These are phyloP conservation scores for Xylaria venustula DNA, from an alignment of 495 filamentous ascomycete genomes.

Conservation along the genomic window DNA sequence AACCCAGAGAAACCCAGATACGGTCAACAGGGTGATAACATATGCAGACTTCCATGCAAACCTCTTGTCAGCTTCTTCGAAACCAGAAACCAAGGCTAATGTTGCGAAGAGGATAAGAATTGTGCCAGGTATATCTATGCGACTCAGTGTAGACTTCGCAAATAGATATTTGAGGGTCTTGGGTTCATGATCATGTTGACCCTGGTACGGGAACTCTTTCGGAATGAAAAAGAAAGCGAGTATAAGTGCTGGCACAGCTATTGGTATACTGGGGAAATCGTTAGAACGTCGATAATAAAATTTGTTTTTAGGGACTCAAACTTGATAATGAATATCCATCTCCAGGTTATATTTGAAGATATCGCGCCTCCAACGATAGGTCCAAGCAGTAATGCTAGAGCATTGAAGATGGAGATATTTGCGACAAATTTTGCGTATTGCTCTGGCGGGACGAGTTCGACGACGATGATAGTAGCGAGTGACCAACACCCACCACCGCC, in stretches of 20 bases:
- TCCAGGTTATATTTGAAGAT: conserved; percentile 27
- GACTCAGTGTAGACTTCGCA: conserved; percentile 16
- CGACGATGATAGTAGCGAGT: conserved; percentile 45
- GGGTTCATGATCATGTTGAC: neutral
- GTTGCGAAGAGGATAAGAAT: conserved; percentile 23
- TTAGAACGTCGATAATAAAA: neutral
- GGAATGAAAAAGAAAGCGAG: conserved; percentile 35
- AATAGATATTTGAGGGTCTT: conserved; percentile 13
- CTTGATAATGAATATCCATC: conserved; percentile 45
- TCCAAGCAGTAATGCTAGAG: conserved; percentile 41
- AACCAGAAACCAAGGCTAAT: conserved; percentile 29
- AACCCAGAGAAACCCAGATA: conserved; percentile 19
- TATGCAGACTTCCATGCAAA: conserved; percentile 28
- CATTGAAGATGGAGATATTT: conserved; percentile 46
- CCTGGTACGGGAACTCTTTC: conserved; percentile 25
- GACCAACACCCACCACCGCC: conserved; percentile 55
- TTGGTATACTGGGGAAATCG: conserved; percentile 25
- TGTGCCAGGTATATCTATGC: conserved; percentile 28
- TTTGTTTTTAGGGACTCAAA: conserved; percentile 11
- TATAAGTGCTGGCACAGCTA: conserved; percentile 21
- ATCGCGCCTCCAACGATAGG: conserved; percentile 49
- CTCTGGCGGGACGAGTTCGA: conserved; percentile 41
- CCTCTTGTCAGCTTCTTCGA: conserved; percentile 27
- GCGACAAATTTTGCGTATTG: conserved; percentile 40
- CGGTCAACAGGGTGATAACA: conserved; percentile 14